Base-by-base conservation (phyloP, 1,284 basidiomycete genomes). In the Ceratobasidium sp. region DNA sequence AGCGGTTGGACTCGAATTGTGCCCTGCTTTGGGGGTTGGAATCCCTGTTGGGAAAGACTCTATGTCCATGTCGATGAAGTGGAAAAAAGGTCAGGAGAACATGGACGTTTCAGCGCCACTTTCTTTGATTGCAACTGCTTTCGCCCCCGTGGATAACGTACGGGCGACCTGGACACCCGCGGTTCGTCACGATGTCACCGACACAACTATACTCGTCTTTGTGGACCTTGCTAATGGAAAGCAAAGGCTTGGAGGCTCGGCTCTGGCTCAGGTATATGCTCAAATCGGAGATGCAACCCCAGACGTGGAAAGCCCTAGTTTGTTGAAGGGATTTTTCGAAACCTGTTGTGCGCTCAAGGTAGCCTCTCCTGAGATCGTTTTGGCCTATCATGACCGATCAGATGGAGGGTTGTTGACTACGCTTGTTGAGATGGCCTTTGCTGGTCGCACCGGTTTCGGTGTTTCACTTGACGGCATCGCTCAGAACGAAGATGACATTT, bases 1-100 rank as follows among this genome's bases (percentile, higher is more conserved):
- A 79, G 95, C 98, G 2, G 90, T 99, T 64, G 97, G 98, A 11
- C 89, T 97, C 86, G 95, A 98, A 78, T 87, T 99, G 13, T 99
- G 98, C 84, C 97, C 97, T n/a, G 90, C 90, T 28, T 89, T 99
- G 15, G 97, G 97, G 13, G 87, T 99, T 28, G 94, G 96, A 31
- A 96, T 99, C 68, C 98, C 97, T 0, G 97, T 99, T 45, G 97
- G 98, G 39, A 99, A 99, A 85, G 97, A 99, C 84, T 98, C 96
- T 2, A 99, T 99, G 98, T 97, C 95, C 42, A 99, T 99, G 97
- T 93, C 94, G 78, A 99, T 99, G 97, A 93, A 92, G 81, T 99
- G 97, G 97, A 88, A 83, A 71, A 77, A 76, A 84, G 87, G 87
- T 8, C 87, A 86, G 31, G 89, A 91, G 79, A 86, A 90, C 81